Percentiles rank a stretch among this genome's conserved stretches.
Evolutionary conservation across 345 rosid genomes (phyloP).

Genomic region (Eucalyptus sp.): DNA sequence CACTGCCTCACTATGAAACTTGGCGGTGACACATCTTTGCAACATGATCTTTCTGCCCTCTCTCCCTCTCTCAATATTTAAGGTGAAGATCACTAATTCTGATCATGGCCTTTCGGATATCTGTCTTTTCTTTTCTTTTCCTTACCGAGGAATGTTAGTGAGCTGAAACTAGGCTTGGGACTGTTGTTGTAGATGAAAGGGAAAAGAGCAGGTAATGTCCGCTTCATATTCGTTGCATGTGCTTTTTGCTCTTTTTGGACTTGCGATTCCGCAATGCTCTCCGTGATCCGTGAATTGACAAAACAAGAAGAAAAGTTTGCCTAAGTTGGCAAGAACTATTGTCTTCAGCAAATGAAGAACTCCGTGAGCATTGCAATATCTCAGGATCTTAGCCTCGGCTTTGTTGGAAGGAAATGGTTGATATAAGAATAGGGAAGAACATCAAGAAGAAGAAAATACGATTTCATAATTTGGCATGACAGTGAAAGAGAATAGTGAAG

Average conservation of each 20-base stretch:
- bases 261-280: background rate
- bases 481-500: background rate
- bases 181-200: background rate
- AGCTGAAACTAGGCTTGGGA: background rate
- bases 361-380: background rate
- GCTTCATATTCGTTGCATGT: background rate
- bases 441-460: background rate
- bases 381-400: background rate
- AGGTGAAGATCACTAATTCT: background rate
- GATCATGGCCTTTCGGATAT: background rate
- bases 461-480: background rate
- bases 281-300: background rate
- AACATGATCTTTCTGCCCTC: background rate
- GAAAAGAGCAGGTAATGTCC: background rate
- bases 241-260: background rate
- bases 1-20: background rate
- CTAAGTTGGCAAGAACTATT: accelerated
- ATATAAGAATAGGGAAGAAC: background rate
- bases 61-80: background rate
- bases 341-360: background rate
- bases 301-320: background rate
- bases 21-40: background rate
- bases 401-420: background rate
- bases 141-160: background rate
- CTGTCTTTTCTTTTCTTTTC: background rate